Base-by-base conservation (phyloP, 179 eudicot genomes). In the Silene vulgaris region DNA sequence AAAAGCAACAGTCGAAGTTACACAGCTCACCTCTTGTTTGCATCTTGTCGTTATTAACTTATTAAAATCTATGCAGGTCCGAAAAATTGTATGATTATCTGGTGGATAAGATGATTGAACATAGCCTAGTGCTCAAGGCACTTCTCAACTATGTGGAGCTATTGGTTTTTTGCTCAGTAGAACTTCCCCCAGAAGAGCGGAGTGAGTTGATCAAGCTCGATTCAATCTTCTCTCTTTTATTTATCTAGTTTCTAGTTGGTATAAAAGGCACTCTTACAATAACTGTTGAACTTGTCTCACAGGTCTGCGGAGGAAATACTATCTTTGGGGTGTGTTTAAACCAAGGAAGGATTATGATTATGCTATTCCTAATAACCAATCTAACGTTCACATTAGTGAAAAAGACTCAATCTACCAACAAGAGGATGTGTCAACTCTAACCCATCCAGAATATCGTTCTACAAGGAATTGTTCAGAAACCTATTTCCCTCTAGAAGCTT, bases 291-390 rank as follows among this genome's bases (percentile, higher is more conserved):
- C 57, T 63, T 71, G 16, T 48, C 65, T 69, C 69, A 14, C 77
- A 85, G 87, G 84, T 76, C 65, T 77, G 37, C 78, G 63, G 16
- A 64, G 74, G 48, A 85, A 85, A 74, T 82, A 82, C 72, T 85
- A 80, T 61, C 69, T 82, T 11, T 85, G 87, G 87, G 85, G 84
- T 20, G 84, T 80, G 20, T 85, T 85, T 64, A 80, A 60, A 80
- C 69, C 13, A 43, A 77, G 48, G 69, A 75, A 59, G 28, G 73
- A 32, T 72, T n/a, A 62, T 9, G 73, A 32, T 72, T n/a, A 62
- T 9, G 5, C 43, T 5, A 21, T 35, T 72, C 68, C 76, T 17
- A 74, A 66, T 17, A 8, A 37, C 26, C 57, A 5, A n/a, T 5
- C 73, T 30, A 59, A 45, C 63, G 0, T 13, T 71, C 45, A 56